Evolutionary conservation across 768 basidiomycete species (phyloP), one percentile per base, ranked within the genome.

Genomic region (Floccularia luteovirens): DNA sequence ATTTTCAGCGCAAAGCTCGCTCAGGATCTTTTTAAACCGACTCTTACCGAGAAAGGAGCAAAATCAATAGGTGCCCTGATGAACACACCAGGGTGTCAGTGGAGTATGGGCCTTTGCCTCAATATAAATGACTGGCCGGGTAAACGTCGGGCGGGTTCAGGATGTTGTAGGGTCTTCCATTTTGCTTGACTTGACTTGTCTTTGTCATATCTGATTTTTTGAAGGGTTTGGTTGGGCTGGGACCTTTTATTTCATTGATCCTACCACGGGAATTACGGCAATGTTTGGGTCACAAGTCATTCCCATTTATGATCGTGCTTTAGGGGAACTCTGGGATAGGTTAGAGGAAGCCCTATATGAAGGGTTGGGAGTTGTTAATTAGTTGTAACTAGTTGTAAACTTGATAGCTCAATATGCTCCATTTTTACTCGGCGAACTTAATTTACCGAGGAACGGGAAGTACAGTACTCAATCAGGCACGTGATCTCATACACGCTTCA

Each of bases 171-270:
- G 54, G 48, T 16, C 31, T 21, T 22, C 24, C 24, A n/a, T 5
- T 10, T 12, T 7, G 4, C 25, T 24, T 33, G 13, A 4, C 14
- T 23, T 24, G 23, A 23, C 10, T 16, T 14, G n/a, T 14, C n/a
- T 23, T 22, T 14, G 25, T 6, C 30, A 19, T 5, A 38, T 17
- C 1, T 24, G 19, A 32, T 14, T 24, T 25, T 8, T 28, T n/a
- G n/a, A n/a, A 62, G 62, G 62, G 62, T 51, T 39, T 20, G 63
- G 63, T 17, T 65, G 58, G 58, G 62, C 62, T n/a, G 54, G 54
- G 16, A 62, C 64, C 1, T 55, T 48, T 31, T 55, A 54, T 36
- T 55, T 60, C 23, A 49, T 64, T 37, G 64, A 66, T 41, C 61
- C 62, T 14, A 48, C 45, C 3, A 58, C 60, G 2, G 63, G 62